These are phyloP conservation scores for Diaporthe ampelina DNA, from an alignment of 2,329 filamentous ascomycete species.

Conservation along the genomic window DNA sequence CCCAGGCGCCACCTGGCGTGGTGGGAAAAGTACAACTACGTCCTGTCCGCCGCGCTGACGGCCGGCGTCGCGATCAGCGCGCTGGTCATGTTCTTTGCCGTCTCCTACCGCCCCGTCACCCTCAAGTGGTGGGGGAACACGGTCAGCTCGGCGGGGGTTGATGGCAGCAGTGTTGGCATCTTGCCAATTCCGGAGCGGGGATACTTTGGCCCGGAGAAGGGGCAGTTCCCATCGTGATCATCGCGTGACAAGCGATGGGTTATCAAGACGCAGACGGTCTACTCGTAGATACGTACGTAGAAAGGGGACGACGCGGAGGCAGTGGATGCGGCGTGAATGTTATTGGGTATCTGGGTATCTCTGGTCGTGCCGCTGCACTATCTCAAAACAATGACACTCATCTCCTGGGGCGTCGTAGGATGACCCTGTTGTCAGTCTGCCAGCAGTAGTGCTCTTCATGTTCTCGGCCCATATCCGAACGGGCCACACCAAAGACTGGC, in stretches of 20 bases:
- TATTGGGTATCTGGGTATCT: slow-evolving; percentile 34
- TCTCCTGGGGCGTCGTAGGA: background rate
- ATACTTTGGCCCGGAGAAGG: slow-evolving; percentile 44
- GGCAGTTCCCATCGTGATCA: slow-evolving; percentile 34
- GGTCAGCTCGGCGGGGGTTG: slow-evolving; percentile 50
- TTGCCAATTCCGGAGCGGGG: slow-evolving; percentile 44
- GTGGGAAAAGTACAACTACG: slow-evolving; percentile 60
- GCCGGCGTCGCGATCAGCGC: slow-evolving; percentile 55
- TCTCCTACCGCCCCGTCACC: slow-evolving; percentile 51
- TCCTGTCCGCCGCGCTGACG: slow-evolving; percentile 54
- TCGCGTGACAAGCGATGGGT: background rate
- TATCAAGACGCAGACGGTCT: background rate
- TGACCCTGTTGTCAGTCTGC: background rate
- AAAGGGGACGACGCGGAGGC: too few species aligned
- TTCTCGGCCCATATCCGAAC: too few species aligned
- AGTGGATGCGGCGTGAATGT: background rate
- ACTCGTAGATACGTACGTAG: background rate
- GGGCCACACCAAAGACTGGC: too few species aligned
- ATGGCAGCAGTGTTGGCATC: slow-evolving; percentile 43
- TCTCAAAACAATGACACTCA: background rate
- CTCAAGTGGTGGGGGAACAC: slow-evolving; percentile 58
- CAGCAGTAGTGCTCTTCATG: background rate
- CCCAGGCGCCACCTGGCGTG: slow-evolving; percentile 55
- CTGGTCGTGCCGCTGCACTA: background rate
- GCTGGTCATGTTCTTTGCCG: slow-evolving; percentile 56